These are phyloP conservation scores for Sporothrix brasiliensis DNA, from an alignment of 2,329 filamentous ascomycete genomes.

Conservation along the genomic window DNA sequence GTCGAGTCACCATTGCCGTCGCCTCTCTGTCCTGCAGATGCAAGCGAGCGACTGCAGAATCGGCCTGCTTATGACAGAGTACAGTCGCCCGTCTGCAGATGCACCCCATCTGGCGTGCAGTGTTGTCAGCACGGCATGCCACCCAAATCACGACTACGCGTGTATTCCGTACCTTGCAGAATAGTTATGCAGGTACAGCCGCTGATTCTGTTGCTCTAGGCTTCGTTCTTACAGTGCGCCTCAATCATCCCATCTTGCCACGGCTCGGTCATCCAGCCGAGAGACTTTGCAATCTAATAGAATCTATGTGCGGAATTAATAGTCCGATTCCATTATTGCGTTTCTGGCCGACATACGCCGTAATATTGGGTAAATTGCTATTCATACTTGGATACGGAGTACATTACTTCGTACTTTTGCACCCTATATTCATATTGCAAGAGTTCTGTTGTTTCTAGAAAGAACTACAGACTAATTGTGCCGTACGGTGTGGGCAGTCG, in stretches of 20 bases:
- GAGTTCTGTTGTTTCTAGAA: slow-evolving; percentile 3
- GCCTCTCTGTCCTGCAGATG: not conserved
- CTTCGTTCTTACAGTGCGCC: not conserved
- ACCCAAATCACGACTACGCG: not conserved
- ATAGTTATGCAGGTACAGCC: slow-evolving; percentile 13
- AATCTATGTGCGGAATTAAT: not conserved
- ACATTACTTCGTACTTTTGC: no score
- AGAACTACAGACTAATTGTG: not conserved
- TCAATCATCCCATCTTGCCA: slow-evolving; percentile 2
- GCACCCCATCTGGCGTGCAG: not conserved
- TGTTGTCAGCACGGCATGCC: not conserved
- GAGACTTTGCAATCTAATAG: not conserved
- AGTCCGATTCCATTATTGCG: not conserved
- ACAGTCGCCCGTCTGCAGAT: not conserved
- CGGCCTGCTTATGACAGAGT: not conserved
- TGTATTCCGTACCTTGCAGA: not conserved
- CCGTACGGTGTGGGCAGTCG: no score
- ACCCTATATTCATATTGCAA: not conserved
- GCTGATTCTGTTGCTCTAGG: not conserved
- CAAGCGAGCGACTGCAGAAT: not conserved
- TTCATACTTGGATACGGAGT: not conserved
- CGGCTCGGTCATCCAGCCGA: slow-evolving; percentile 21
- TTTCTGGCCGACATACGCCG: no score
- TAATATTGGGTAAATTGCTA: slow-evolving; percentile 19
- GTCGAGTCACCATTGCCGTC: not conserved